phyloP scores from a whole-genome alignment of 306 rosid genomes.

The Malus sieversii region DNA sequence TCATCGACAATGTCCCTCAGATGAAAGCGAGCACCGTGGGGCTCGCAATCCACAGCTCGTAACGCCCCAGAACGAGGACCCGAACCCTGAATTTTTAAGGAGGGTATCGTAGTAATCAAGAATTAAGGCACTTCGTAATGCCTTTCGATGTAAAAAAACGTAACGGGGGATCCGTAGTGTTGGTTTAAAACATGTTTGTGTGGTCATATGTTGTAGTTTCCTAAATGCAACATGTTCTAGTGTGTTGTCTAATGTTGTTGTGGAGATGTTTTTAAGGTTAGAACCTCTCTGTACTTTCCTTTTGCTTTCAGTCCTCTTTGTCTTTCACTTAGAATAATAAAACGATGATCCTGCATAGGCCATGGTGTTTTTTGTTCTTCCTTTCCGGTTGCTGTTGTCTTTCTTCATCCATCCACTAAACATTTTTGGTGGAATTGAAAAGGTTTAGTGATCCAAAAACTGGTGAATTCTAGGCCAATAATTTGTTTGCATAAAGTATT shows the following conservation, averaged over 20 bases:
- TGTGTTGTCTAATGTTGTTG: conserved; percentile 5
- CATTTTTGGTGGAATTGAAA: not conserved
- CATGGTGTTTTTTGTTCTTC: too few species aligned
- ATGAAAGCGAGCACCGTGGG: conserved; percentile 42
- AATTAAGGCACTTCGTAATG: not conserved
- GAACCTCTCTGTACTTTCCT: not conserved
- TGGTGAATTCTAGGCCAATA: not conserved
- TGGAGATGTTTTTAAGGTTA: not conserved
- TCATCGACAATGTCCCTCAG: conserved; percentile 40
- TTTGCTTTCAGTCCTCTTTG: not conserved
- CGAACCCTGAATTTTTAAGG: conserved; percentile 15
- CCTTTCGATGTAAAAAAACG: not conserved
- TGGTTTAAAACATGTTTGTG: not conserved
- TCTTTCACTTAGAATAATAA: not conserved
- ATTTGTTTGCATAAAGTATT: not conserved
- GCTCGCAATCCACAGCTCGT: conserved; percentile 54
- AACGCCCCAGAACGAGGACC: too few species aligned
- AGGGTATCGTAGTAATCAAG: not conserved
- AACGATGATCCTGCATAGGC: not conserved
- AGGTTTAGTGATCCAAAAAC: not conserved
- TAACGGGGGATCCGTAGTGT: conserved; percentile 1
- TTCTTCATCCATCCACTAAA: not conserved
- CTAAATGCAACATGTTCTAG: not conserved
- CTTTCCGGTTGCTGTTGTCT: too few species aligned
- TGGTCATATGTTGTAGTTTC: not conserved